Evolutionary conservation across 768 basidiomycete species (phyloP), one percentile per base, ranked within the genome.

Genomic region (Hysterangium stoloniferum): DNA sequence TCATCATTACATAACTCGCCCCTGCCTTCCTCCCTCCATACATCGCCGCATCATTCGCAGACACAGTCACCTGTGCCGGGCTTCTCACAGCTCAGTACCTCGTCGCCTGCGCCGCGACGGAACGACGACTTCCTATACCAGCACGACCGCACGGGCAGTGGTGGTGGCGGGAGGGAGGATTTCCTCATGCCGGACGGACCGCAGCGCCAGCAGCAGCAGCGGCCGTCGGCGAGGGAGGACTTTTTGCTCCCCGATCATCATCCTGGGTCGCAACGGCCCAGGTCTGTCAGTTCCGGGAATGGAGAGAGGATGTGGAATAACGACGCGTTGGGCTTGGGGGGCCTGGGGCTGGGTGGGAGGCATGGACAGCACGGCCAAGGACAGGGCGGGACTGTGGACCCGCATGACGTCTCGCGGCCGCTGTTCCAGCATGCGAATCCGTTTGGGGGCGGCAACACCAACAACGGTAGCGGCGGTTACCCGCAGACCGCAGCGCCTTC

Each of bases 261-360:
- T n/a, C 46, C 45, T 4, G 50, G 41, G 4, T n/a, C 29, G 15
- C 33, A 35, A 20, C 41, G 51, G 4, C 45, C 51, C 17, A 43
- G 45, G 5, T 25, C 48, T 6, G 7, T 24, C n/a, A 50, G 48
- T 25, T n/a, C n/a, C n/a, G 32, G 32, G 38, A 17, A 24, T 2
- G 38, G 38, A 4, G 38, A 41, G 38, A 9, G 20, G 9, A 28
- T 13, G 2, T 27, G 43, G 43, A 5, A 22, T 19, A 3, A 17
- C 8, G 38, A 20, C 3, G 9, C 38, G 11, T 24, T 41, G 12
- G 38, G 3, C n/a, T n/a, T 34, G 4, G 38, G 19, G 9, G 38
- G 38, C 2, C 38, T 19, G 3, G 38, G 25, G 38, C 19, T 41
- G 38, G 19, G 19, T 11, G n/a, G n/a, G n/a, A n/a, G 43, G 43